phyloP scores from a whole-genome alignment of 192 early-diverging fungal species.

The Podila epigama region DNA sequence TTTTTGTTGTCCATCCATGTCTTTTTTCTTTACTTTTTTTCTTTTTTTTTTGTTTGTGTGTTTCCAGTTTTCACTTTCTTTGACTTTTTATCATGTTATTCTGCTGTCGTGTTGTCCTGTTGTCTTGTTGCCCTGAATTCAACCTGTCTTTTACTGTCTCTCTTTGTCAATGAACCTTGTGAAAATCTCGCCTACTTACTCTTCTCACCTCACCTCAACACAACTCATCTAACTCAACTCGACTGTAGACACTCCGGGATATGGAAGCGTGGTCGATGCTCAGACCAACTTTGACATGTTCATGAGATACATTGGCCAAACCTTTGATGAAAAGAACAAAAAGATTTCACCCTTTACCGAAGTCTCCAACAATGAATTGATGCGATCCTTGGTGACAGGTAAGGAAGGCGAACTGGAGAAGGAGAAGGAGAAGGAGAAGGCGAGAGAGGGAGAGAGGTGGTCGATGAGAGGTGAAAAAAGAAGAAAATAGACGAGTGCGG shows the following conservation, averaged over 20 bases:
- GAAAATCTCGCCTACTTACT: background rate
- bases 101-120: background rate
- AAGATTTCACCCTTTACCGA: conserved; percentile 45
- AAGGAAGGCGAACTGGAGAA: background rate
- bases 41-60: background rate
- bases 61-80: too few species aligned
- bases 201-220: background rate
- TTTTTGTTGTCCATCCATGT: background rate
- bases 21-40: background rate
- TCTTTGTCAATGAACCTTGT: too few species aligned
- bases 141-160: background rate
- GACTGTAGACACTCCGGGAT: conserved; percentile 47
- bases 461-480: background rate
- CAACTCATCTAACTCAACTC: too few species aligned
- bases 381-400: conserved; percentile 47
- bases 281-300: conserved; percentile 42
- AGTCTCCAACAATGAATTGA: conserved; percentile 47
- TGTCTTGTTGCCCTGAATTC: background rate
- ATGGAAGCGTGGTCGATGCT: conserved; percentile 45
- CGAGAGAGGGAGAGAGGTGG: background rate
- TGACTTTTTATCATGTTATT: too few species aligned
- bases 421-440: background rate
- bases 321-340: conserved; percentile 44
- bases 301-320: conserved; percentile 34
- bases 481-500: conserved; percentile 1